A percentile compares a stretch with the other conserved stretches of the same genome.
These are phyloP conservation scores for Aphanomyces invadans DNA, from an alignment of 352 stramenopile species.

Conservation along the genomic window DNA sequence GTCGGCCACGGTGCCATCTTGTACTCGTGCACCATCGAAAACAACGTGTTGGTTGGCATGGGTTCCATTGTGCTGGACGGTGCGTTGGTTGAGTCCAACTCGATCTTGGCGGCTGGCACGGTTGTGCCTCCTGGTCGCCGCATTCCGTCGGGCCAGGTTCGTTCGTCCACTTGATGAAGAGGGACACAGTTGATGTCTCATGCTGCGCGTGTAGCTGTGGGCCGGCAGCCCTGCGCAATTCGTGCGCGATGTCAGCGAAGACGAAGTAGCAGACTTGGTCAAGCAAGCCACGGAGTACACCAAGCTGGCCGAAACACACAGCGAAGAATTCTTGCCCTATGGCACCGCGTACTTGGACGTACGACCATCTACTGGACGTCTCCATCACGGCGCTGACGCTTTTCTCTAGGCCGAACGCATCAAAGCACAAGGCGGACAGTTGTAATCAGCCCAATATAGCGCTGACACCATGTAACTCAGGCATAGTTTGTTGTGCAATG, in stretches of 20 bases:
- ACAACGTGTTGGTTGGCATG: slow-evolving; percentile 96
- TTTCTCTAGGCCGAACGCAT: slow-evolving; percentile 60
- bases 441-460: slow-evolving; percentile 41
- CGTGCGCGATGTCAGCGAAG: slow-evolving; percentile 87
- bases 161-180: neutral
- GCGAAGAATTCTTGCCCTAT: slow-evolving; percentile 85
- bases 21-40: slow-evolving; percentile 94
- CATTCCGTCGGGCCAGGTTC: slow-evolving; percentile 85
- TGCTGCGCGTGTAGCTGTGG: slow-evolving; percentile 60
- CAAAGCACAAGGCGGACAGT: slow-evolving; percentile 63
- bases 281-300: slow-evolving; percentile 84
- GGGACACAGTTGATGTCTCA: neutral
- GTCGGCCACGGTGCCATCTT: slow-evolving; percentile 92
- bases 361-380: slow-evolving; percentile 7
- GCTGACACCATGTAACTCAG: slow-evolving; percentile 8
- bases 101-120: slow-evolving; percentile 92
- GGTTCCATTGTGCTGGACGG: slow-evolving; percentile 91
- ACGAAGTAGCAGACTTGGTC: slow-evolving; percentile 85
- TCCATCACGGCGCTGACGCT: neutral
- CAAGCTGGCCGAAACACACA: slow-evolving; percentile 76
- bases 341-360: slow-evolving; percentile 82
- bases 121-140: slow-evolving; percentile 84
- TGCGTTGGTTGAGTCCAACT: slow-evolving; percentile 88
- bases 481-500: neutral
- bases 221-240: slow-evolving; percentile 95